A percentile compares a stretch with the other conserved stretches of the same genome.
Conservation (phyloP, 2,329 filamentous ascomycete genomes). For the Triangularia verruculosa region DNA sequence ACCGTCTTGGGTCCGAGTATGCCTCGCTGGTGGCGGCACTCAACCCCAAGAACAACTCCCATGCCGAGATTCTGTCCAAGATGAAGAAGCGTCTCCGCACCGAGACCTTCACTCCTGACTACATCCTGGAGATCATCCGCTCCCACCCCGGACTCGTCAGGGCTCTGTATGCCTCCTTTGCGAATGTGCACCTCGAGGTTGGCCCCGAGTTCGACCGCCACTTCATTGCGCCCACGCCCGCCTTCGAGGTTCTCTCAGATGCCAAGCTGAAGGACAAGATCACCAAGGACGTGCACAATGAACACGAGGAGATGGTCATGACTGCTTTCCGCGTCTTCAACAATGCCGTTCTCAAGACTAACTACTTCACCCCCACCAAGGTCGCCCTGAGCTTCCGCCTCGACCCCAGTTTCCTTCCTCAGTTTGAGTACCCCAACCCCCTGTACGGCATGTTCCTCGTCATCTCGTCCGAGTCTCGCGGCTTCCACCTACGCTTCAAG, state of each 20-base stretch:
- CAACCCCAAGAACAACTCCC: slow-evolving; percentile 75
- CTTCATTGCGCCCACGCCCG: slow-evolving; percentile 53
- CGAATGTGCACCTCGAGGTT: slow-evolving; percentile 70
- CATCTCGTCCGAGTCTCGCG: slow-evolving; percentile 92
- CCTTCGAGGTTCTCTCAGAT: slow-evolving; percentile 70
- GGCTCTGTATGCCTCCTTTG: slow-evolving; percentile 86
- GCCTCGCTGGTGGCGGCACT: slow-evolving; percentile 78
- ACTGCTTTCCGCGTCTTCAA: slow-evolving; percentile 96
- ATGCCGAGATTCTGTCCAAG: slow-evolving; percentile 85
- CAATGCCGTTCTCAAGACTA: slow-evolving; percentile 88
- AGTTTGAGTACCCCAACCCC: slow-evolving; percentile 87
- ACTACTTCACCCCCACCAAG: slow-evolving; percentile 96
- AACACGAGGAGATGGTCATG: slow-evolving; percentile 98
- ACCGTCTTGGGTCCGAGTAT: slow-evolving; percentile 90
- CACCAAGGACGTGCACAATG: slow-evolving; percentile 76
- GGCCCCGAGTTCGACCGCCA: slow-evolving; percentile 50
- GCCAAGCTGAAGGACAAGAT: slow-evolving; percentile 72
- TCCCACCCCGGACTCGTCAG: slow-evolving; percentile 85
- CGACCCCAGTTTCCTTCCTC: slow-evolving; percentile 82
- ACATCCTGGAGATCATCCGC: slow-evolving; percentile 95
- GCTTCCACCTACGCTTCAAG: slow-evolving; percentile 95
- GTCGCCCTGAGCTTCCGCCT: slow-evolving; percentile 95
- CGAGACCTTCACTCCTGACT: slow-evolving; percentile 96
- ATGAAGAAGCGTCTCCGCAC: slow-evolving; percentile 92
- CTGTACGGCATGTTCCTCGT: slow-evolving; percentile 99